Evolutionary conservation across 257 asterid genomes (phyloP).

Genomic region (Ligustrum vulgare): DNA sequence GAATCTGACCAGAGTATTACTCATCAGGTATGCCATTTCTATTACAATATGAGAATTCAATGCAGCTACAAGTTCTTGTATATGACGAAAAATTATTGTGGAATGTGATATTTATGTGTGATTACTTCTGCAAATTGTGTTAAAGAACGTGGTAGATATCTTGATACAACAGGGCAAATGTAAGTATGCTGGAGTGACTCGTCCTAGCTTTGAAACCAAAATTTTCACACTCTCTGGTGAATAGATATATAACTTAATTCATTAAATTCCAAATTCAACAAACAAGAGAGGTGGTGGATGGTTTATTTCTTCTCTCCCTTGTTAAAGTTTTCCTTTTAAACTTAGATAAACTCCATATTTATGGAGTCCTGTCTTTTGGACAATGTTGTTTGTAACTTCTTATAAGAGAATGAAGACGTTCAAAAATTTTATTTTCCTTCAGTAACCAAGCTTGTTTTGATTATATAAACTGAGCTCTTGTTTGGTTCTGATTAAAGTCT

Average conservation of each 20-base stretch:
- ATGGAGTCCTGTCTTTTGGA: no score
- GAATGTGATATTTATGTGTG: not conserved
- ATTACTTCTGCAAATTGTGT: not conserved
- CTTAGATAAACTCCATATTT: no score
- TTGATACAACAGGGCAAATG: not conserved
- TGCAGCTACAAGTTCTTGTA: not conserved
- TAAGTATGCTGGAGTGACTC: not conserved
- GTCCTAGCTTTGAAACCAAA: not conserved
- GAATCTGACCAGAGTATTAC: slow-evolving; percentile 86
- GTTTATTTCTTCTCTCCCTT: no score
- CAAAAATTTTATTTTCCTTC: not conserved
- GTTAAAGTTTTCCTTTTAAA: no score
- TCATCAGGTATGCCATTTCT: slow-evolving; percentile 66
- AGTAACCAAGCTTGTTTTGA: not conserved
- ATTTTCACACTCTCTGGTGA: not conserved
- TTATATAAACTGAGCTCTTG: no score
- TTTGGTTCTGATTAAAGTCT: no score
- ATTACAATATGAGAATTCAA: not conserved
- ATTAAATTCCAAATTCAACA: no score
- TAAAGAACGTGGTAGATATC: not conserved
- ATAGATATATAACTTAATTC: no score
- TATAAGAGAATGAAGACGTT: not conserved
- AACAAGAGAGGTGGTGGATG: no score
- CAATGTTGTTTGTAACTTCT: not conserved
- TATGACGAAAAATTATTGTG: not conserved